These are phyloP conservation scores for Hortiboletus flavorubellus DNA, from an alignment of 768 basidiomycete species.

Conservation along the genomic window DNA sequence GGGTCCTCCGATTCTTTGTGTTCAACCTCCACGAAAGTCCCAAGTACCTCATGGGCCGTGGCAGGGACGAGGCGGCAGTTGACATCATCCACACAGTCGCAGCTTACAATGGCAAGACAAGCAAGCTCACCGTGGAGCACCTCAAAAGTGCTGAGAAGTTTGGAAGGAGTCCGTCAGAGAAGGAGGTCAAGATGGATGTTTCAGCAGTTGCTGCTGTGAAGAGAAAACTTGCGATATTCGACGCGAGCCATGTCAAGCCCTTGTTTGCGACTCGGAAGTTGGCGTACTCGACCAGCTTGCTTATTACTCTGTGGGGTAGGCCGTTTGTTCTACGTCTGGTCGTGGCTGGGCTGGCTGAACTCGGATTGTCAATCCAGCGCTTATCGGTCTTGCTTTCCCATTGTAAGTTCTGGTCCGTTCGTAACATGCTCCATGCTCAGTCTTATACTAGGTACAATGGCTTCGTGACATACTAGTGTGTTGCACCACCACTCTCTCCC, in stretches of 20 bases:
- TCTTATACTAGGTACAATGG: constrained; percentile 41
- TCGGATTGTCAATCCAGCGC: constrained; percentile 36
- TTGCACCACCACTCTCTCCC: background rate
- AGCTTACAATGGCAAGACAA: constrained; percentile 51
- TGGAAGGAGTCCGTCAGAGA: constrained; percentile 6
- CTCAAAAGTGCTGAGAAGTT: constrained; percentile 31
- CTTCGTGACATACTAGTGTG: constrained; percentile 52
- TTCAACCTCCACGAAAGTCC: constrained; percentile 71
- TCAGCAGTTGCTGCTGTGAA: constrained; percentile 36
- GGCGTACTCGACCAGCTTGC: constrained; percentile 46
- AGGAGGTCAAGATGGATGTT: constrained; percentile 29
- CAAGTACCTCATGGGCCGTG: constrained; percentile 68
- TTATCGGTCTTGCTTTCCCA: constrained; percentile 77
- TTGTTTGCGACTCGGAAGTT: constrained; percentile 50
- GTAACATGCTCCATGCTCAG: background rate
- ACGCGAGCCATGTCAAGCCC: constrained; percentile 41
- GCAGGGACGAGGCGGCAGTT: constrained; percentile 58
- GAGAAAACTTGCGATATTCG: constrained; percentile 40
- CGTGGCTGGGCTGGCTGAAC: background rate
- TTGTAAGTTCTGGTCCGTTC: constrained; percentile 37
- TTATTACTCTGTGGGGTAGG: constrained; percentile 54
- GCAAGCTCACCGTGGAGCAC: constrained; percentile 48
- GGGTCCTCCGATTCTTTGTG: constrained; percentile 58
- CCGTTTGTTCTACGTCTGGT: background rate
- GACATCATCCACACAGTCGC: constrained; percentile 62